Base-by-base conservation (phyloP, 495 filamentous ascomycete species). In the Penicillium riverlandense region DNA sequence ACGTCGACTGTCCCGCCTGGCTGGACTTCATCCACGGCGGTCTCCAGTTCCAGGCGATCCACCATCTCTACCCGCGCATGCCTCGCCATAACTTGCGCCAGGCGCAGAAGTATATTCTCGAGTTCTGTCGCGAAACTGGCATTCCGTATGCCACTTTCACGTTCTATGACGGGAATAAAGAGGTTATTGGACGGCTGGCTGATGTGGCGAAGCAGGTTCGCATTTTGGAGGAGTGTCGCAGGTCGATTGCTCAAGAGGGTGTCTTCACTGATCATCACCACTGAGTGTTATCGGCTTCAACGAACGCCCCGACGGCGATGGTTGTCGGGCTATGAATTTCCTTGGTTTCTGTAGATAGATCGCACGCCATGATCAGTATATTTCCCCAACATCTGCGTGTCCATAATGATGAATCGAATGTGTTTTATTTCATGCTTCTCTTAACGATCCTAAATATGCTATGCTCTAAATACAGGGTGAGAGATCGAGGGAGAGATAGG, bases 1-100 rank as follows among this genome's bases (percentile, higher is more conserved):
- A 98, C 48, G 85, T 98, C 12, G 91, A 96, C 59, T 98, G 92
- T 59, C 88, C 92, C 1, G 70, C 80, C 28, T 98, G 92, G 92
- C 73, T 98, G 12, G 92, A 98, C 57, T 98, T 94, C 62, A 79
- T 98, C 63, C 92, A 98, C 55, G 92, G 92, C 12, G 92, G 92
- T 31, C 69, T 98, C 57, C 92, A 98, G 62, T 97, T 96, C 62
- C 92, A 98, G 62, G 92, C 85, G 29, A 86, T 98, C 44, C 92
- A 98, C 52, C 92, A 98, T 62, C 72, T 98, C 12, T 98, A 81
- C 57, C 92, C 92, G 10, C 78, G 92, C n/a, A 87, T 98, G 49
- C 92, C 92, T 33, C 76, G 92, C 34, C 94, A 98, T 55, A 98
- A 98, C 64, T 77, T 98, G 38, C 78, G 92, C 22, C 71, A 72